A percentile compares a stretch with the other conserved stretches of the same genome.
Evolutionary conservation across 805 yeast species (phyloP).

Genomic region (Candida xyloterini): DNA sequence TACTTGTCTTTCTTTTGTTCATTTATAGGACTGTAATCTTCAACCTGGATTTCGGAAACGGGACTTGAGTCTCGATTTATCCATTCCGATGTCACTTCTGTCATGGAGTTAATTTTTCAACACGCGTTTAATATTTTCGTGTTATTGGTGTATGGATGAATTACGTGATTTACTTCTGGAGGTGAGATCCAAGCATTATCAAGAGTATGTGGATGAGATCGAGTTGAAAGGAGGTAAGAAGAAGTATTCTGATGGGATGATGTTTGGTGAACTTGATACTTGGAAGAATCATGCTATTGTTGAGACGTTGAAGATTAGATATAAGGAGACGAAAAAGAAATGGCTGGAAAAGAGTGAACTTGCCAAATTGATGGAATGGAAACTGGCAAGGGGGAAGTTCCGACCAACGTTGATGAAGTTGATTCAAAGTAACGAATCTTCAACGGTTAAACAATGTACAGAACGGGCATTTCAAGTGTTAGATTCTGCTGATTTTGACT

Average conservation of each 20-base stretch:
- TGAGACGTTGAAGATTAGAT: constrained; percentile 24
- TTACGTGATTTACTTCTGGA: not conserved
- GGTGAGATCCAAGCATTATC: constrained; percentile 24
- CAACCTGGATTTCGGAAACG: not conserved
- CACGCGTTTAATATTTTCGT: constrained; percentile 9
- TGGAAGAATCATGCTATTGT: constrained; percentile 39
- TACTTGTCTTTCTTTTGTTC: constrained; percentile 33
- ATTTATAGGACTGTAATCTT: constrained; percentile 6
- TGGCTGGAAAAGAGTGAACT: constrained; percentile 39
- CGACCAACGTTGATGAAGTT: constrained; percentile 43
- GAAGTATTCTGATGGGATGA: constrained; percentile 16
- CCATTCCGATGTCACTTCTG: constrained; percentile 6
- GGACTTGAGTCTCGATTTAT: not conserved
- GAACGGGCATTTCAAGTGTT: constrained; percentile 27
- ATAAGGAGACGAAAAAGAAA: constrained; percentile 11
- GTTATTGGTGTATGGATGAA: constrained; percentile 10
- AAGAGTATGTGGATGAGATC: constrained; percentile 29
- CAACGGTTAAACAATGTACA: constrained; percentile 32
- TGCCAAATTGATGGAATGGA: constrained; percentile 46
- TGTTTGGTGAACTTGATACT: constrained; percentile 36
- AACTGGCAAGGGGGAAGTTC: constrained; percentile 42
- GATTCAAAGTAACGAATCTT: constrained; percentile 36
- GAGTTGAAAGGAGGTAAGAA: constrained; percentile 20
- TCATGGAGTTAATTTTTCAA: constrained; percentile 8
- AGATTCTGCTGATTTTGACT: not conserved